Evolutionary conservation across 2,329 filamentous ascomycete genomes (phyloP), one percentile per base, ranked within the genome.

Genomic region (Alternaria arborescens): DNA sequence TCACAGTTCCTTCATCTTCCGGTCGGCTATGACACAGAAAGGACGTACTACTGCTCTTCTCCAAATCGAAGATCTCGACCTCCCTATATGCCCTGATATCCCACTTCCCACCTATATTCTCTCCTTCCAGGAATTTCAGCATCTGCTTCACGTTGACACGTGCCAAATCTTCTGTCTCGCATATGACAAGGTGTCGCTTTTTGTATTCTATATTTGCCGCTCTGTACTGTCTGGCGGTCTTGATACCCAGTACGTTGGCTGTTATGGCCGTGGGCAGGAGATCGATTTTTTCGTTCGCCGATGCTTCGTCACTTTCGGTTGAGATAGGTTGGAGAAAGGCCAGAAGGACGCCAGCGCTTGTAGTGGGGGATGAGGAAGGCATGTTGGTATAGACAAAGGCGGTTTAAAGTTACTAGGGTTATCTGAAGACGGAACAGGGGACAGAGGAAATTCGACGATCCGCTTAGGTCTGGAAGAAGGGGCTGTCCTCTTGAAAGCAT

Each of bases 141-240:
- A 74, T 56, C 4, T 55, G 56, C 40, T 63, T 62, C 20, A 72
- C 44, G 20, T 68, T 61, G 8, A 71, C 53, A 1, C 47, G 30
- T 12, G 64, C 52, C 2, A 77, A 51, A 55, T 77, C 67, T 4
- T 66, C 59, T 1, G 72, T 47, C n/a, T 68, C 64, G 53, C 71
- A 71, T 4, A 77, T 43, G 16, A 70, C n/a, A 50, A 77, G 63
- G 40, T 69, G 54, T 41, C 65, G 69, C 42, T 70, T 71, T 24
- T 53, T 42, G 40, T 69, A 69, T 2, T 55, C 30, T 2, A 68
- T 42, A 60, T 70, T 65, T 3, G 64, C 70, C 5, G 71, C 67
- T 50, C 68, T 64, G 61, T 68, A 77, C 0, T 40, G 34, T 1
- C 16, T 34, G 10, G 41, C 24, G 0, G 32, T 10, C 5, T 14